These are phyloP conservation scores for Podochytrium sp. DNA, from an alignment of 192 early-diverging fungal species.

Conservation along the genomic window DNA sequence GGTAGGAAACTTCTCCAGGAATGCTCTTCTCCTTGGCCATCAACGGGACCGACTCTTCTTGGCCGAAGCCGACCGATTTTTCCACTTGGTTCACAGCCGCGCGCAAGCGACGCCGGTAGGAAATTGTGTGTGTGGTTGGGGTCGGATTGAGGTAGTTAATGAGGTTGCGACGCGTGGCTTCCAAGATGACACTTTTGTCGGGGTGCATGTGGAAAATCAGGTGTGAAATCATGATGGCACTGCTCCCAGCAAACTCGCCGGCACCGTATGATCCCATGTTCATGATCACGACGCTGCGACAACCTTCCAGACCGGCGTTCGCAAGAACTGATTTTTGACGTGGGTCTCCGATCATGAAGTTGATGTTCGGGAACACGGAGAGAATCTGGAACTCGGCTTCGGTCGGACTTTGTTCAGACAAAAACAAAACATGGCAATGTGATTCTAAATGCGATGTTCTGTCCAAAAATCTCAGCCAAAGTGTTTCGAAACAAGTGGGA, in stretches of 20 bases:
- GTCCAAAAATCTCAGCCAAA: neutral
- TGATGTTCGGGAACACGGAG: constrained; percentile 44
- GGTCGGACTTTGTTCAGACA: constrained; percentile 33
- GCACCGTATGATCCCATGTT: constrained; percentile 8
- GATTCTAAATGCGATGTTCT: constrained; percentile 31
- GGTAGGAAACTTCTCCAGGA: constrained; percentile 20
- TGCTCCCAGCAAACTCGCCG: constrained; percentile 22
- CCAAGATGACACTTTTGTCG: constrained; percentile 32
- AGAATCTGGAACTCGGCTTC: constrained; percentile 35
- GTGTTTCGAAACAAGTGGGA: constrained; percentile 1
- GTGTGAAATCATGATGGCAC: constrained; percentile 60
- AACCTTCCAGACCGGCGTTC: constrained; percentile 33
- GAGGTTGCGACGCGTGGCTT: constrained; percentile 52
- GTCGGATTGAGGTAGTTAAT: constrained; percentile 61
- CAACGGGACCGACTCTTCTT: neutral
- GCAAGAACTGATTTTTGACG: constrained; percentile 28
- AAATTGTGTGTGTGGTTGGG: constrained; percentile 1
- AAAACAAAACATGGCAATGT: constrained; percentile 38
- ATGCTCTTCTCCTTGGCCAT: neutral
- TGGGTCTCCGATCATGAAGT: constrained; percentile 47
- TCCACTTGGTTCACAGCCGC: neutral
- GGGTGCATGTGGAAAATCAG: constrained; percentile 57
- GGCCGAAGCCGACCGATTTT: neutral
- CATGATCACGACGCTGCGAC: constrained; percentile 30
- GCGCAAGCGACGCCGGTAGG: neutral